Evolutionary conservation across 2,329 filamentous ascomycete species (phyloP), one percentile per base, ranked within the genome.

Genomic region (Chrysoporthe puriensis): DNA sequence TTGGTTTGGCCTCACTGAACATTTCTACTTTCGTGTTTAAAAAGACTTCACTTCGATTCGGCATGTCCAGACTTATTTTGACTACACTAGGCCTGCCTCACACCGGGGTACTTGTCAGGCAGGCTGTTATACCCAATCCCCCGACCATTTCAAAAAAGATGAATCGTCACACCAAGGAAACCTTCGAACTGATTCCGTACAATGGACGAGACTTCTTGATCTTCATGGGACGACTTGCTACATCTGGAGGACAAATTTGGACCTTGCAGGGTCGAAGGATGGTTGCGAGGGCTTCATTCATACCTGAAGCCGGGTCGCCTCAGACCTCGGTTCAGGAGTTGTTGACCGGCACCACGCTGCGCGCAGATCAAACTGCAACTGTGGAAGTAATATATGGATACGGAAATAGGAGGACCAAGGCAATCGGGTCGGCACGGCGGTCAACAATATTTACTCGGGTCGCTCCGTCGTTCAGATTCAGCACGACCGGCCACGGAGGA

Each of bases 1-100:
- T 71, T 73, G 72, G 73, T 70, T 75, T 73, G 72, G 73, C 69
- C 75, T 72, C 71, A 72, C 73, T 77, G 70, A 71, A 71, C 73
- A 74, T 74, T 71, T 73, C 68, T 65, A 68, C 74, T 73, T 68
- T 63, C 59, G 59, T 62, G 67, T 69, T 66, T 64, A 52, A 63
- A 58, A 54, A 63, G 46, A 62, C 44, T 69, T 70, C 62, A 21
- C 62, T 74, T 73, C 73, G 62, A 69, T 70, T 71, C 70, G 68
- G 68, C 68, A 70, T 70, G 68, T 66, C 66, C 66, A 62, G 62
- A 68, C 48, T 60, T 65, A 59, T 64, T 61, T 63, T 61, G 32
- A 61, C 58, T 59, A 70, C 58, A 62, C 58, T 59, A 59, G 64
- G 68, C 66, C 68, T 61, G 26, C 68, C 68, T 70, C 60, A 66